A percentile compares a stretch with the other conserved stretches of the same genome.
Evolutionary conservation across 352 stramenopile species (phyloP).

Genomic region (Phytophthora vignae): DNA sequence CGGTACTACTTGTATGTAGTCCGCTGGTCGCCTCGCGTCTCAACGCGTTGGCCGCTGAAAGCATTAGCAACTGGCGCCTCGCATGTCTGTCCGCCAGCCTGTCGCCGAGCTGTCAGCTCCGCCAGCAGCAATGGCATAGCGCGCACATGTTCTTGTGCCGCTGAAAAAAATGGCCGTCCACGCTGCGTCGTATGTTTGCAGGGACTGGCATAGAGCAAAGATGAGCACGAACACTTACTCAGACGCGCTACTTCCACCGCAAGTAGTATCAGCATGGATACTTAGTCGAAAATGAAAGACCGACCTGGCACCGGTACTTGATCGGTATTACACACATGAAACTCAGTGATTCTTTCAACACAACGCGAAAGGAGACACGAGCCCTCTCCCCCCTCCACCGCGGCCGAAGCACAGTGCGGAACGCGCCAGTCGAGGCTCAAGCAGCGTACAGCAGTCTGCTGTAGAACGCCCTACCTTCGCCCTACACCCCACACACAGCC

Average conservation of each 20-base stretch:
- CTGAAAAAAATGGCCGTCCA: slow-evolving; percentile 37
- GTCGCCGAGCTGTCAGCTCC: neutral
- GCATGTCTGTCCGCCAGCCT: slow-evolving; percentile 7
- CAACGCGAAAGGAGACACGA: neutral
- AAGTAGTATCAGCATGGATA: no score
- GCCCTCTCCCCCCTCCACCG: neutral
- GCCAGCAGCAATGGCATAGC: slow-evolving; percentile 10
- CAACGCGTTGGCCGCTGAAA: neutral
- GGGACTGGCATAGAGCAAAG: slow-evolving; percentile 4
- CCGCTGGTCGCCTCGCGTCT: no score
- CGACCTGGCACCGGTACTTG: slow-evolving; percentile 4
- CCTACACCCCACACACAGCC: neutral
- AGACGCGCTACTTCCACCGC: no score
- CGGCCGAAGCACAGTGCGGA: slow-evolving; percentile 27
- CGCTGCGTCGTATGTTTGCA: slow-evolving; percentile 23
- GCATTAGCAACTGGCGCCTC: slow-evolving; percentile 4
- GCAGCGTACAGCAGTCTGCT: neutral
- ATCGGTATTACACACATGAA: no score
- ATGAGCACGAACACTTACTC: no score
- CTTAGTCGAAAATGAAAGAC: neutral
- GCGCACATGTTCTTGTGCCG: slow-evolving; percentile 10
- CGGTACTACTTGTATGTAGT: no score
- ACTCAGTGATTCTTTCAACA: neutral
- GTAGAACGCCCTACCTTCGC: neutral
- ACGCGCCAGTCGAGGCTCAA: slow-evolving; percentile 2